Conservation (phyloP, 768 basidiomycete genomes). For the Gloeostereum incarnatum region DNA sequence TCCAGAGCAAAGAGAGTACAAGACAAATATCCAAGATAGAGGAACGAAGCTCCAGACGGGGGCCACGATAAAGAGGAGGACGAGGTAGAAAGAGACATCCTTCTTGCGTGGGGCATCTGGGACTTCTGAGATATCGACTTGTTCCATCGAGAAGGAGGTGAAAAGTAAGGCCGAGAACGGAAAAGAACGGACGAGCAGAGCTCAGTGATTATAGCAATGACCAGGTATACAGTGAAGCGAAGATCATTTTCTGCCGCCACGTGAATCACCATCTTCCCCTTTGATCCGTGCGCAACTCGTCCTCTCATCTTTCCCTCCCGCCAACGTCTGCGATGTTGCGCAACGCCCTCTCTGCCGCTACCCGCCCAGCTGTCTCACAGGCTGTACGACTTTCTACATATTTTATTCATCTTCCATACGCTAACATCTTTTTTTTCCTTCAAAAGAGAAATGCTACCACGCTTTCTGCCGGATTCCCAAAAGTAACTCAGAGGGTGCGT, state of each 20-base stretch:
- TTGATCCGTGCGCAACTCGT: no score
- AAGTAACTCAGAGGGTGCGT: constrained; percentile 60
- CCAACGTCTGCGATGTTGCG: constrained; percentile 50
- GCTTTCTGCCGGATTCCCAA: constrained; percentile 71
- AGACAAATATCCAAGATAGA: constrained; percentile 54
- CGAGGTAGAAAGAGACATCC: constrained; percentile 45
- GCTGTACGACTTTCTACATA: constrained; percentile 31
- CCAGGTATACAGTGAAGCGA: constrained; percentile 7
- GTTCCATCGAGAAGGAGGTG: no score
- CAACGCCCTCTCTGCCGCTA: constrained; percentile 47
- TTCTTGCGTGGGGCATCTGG: constrained; percentile 28
- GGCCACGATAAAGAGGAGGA: constrained; percentile 42
- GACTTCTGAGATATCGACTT: constrained; percentile 26
- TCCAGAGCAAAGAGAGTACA: constrained; percentile 37
- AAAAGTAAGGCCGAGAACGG: no score
- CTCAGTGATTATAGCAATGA: no score
- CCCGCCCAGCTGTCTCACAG: constrained; percentile 42
- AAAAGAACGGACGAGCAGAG: no score
- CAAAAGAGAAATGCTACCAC: constrained; percentile 63
- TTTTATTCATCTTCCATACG: not conserved
- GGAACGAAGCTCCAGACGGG: constrained; percentile 61
- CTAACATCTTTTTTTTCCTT: not conserved
- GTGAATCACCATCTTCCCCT: no score
- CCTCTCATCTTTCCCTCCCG: constrained; percentile 14
- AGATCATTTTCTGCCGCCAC: no score